Percentiles rank a stretch among this genome's conserved stretches.
Evolutionary conservation across 2,329 filamentous ascomycete genomes (phyloP).

Genomic region (Fusarium nygamai): DNA sequence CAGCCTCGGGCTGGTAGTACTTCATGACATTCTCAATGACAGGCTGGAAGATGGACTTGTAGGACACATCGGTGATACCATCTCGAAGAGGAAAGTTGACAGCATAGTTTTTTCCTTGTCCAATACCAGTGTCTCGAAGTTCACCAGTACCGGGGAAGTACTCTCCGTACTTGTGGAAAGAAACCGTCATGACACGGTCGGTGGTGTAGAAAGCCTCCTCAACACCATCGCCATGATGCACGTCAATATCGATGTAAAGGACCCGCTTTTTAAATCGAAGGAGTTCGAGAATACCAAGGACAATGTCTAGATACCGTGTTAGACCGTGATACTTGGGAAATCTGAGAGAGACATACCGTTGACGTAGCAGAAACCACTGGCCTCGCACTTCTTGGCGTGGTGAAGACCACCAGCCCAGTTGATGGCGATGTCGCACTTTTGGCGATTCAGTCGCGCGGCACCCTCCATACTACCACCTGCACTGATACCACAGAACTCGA

Average conservation of each 20-base stretch:
- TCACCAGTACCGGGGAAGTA: constrained; percentile 95
- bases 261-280: constrained; percentile 91
- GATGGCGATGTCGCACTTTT: constrained; percentile 95
- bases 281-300: constrained; percentile 92
- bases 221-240: constrained; percentile 92
- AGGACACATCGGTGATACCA: constrained; percentile 89
- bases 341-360: constrained; percentile 72
- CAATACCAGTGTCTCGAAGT: constrained; percentile 85
- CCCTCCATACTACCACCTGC: constrained; percentile 94
- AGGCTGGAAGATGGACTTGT: constrained; percentile 91
- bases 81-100: constrained; percentile 93
- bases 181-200: constrained; percentile 91
- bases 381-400: constrained; percentile 96
- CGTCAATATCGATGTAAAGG: constrained; percentile 97
- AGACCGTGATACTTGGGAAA: not conserved
- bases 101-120: constrained; percentile 87
- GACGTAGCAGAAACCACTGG: constrained; percentile 97
- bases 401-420: constrained; percentile 98
- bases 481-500: constrained; percentile 94
- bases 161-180: constrained; percentile 96
- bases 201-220: constrained; percentile 95
- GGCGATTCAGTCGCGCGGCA: constrained; percentile 86
- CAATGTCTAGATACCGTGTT: constrained; percentile 75
- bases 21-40: constrained; percentile 88
- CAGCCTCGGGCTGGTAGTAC: constrained; percentile 88